Percentiles rank a stretch among this genome's conserved stretches.
Evolutionary conservation across 345 rosid genomes (phyloP).

Genomic region (Orychophragmus violaceus): DNA sequence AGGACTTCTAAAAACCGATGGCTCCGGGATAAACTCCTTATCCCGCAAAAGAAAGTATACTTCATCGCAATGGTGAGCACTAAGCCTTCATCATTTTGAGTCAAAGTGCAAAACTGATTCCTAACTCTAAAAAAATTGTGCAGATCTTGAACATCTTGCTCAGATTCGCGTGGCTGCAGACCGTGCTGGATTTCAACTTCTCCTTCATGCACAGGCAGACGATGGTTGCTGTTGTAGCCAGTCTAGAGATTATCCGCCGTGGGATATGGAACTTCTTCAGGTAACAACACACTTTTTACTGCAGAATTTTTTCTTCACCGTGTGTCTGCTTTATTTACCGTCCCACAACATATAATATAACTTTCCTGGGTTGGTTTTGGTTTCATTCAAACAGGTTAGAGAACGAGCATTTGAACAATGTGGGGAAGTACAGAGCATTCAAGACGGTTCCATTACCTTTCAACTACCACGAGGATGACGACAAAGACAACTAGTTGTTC

Average conservation of each 20-base stretch:
- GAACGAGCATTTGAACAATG: slow-evolving; percentile 70
- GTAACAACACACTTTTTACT: slow-evolving; percentile 1
- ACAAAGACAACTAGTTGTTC: slow-evolving; percentile 36
- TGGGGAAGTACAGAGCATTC: slow-evolving; percentile 61
- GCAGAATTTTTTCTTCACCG: too few relatives aligned
- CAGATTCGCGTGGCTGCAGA: slow-evolving; percentile 71
- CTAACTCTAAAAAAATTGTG: not conserved
- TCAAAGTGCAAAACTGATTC: not conserved
- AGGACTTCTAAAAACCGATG: slow-evolving; percentile 50
- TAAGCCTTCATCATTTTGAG: not conserved
- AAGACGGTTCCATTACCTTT: slow-evolving; percentile 75
- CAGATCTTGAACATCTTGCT: slow-evolving; percentile 50
- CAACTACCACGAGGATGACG: slow-evolving; percentile 54
- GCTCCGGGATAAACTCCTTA: slow-evolving; percentile 70
- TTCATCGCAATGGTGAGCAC: slow-evolving; percentile 52
- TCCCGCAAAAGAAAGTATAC: slow-evolving; percentile 45
- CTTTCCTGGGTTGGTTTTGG: not conserved
- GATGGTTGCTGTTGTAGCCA: slow-evolving; percentile 46
- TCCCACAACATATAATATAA: not conserved
- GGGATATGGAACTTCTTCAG: slow-evolving; percentile 81
- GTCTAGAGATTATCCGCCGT: slow-evolving; percentile 67
- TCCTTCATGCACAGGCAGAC: slow-evolving; percentile 37
- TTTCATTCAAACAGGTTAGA: slow-evolving; percentile 40
- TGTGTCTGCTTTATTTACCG: not conserved
- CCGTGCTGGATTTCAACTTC: slow-evolving; percentile 38